Base-by-base conservation (phyloP, 805 yeast species). In the Candida vaughaniae region DNA sequence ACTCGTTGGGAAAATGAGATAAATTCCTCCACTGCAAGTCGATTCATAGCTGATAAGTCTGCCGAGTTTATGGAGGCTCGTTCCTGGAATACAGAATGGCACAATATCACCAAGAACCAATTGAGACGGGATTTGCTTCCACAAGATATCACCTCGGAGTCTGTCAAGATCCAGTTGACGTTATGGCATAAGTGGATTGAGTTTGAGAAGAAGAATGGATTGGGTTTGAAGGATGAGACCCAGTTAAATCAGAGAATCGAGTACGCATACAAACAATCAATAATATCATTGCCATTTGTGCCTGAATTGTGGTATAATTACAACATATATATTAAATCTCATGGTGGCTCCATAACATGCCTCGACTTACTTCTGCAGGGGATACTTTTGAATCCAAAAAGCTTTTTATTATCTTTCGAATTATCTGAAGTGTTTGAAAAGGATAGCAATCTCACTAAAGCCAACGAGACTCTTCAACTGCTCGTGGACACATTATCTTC, bases 11-110 rank as follows among this genome's bases (percentile, higher is more conserved):
- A 91, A 60, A 86, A 81, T 49, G 82, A 80, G 25, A 63, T 80
- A 14, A 85, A 84, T 52, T 69, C 83, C 23, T 65, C 82, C 14
- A 84, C 90, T 3, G 93, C 96, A 3, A 78, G 95, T 51, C 87
- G 86, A 58, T 80, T 83, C 53, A 81, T 90, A 36, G 80, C 85
- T 29, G 97, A 90, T 49, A 73, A 79, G 42, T 84, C 95, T 9
- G 80, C 85, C 3, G 83, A 79, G 10, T 93, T 89, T 55, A 86
- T 91, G 96, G 79, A 75, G 46, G 90, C 96, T 2, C 73, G 96
- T 44, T 75, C 93, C 0, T 71, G 85, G 63, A 77, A 78, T 43
- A 79, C 77, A 28, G 95, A 86, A 53, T 77, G 88, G 73, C 66
- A 71, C 9, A 75, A 77, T 43, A 46, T 82, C 3, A 77, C 87